Percentiles rank a stretch among this genome's conserved stretches.
phyloP scores from a whole-genome alignment of 148 eudicot genomes.

The Talinum fruticosum region DNA sequence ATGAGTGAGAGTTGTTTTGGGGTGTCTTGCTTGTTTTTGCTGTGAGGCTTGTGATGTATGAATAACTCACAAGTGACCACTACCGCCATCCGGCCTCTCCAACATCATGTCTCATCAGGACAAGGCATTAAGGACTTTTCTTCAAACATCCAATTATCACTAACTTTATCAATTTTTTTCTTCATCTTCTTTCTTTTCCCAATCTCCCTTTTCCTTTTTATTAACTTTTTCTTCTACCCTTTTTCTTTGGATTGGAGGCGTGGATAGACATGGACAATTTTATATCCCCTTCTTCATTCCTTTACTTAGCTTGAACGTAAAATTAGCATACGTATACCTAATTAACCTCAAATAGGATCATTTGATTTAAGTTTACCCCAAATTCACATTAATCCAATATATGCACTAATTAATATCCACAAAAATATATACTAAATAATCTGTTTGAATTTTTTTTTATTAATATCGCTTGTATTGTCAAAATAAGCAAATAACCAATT shows the following conservation, averaged over 20 bases:
- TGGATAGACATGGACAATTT: neutral
- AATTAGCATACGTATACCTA: too few species aligned
- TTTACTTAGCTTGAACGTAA: too few species aligned
- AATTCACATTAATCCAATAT: too few species aligned
- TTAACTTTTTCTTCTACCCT: neutral
- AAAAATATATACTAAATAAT: too few species aligned
- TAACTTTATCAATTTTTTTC: neutral
- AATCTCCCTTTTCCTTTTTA: neutral
- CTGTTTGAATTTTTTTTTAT: too few species aligned
- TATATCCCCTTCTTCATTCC: too few species aligned
- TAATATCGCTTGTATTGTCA: too few species aligned
- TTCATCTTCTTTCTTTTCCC: neutral
- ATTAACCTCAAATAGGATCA: too few species aligned
- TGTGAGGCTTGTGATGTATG: neutral
- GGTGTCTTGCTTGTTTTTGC: neutral
- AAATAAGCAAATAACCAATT: too few species aligned
- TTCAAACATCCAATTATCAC: neutral
- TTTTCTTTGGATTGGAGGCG: neutral
- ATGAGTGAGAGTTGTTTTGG: neutral
- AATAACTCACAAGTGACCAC: neutral
- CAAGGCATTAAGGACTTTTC: neutral
- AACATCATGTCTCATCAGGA: conserved; percentile 2
- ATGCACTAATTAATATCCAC: too few species aligned
- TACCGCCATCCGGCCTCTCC: neutral
- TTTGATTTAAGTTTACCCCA: too few species aligned